These are phyloP conservation scores for Zygnema cylindricum DNA, from an alignment of 139 green algal species.

Conservation along the genomic window DNA sequence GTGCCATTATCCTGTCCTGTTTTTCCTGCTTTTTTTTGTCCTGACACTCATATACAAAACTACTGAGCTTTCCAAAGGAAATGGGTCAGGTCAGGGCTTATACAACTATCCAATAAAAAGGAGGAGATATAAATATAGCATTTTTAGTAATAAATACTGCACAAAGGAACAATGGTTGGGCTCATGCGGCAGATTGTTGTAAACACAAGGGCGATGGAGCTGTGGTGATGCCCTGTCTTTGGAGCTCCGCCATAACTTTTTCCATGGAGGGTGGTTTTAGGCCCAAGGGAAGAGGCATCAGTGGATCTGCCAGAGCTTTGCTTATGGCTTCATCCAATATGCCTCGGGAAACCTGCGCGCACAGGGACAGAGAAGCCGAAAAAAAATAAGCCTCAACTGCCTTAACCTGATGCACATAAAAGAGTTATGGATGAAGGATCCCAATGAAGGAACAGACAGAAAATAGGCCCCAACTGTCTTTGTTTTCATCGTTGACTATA, in stretches of 20 bases:
- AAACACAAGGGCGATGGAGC: neutral
- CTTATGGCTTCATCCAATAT: constrained; percentile 60
- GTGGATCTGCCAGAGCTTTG: constrained; percentile 59
- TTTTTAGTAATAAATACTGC: neutral
- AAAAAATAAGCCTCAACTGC: too few species aligned
- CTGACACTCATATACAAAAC: neutral
- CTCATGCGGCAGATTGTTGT: neutral
- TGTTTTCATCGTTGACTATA: too few species aligned
- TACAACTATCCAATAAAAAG: neutral
- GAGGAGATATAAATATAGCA: too few species aligned
- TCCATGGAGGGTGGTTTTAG: constrained; percentile 62
- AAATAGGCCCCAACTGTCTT: too few species aligned
- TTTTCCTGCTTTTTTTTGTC: neutral
- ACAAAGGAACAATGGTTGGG: neutral
- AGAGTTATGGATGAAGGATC: too few species aligned
- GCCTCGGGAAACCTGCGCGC: neutral
- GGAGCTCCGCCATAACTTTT: constrained; percentile 58
- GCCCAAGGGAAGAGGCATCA: constrained; percentile 54
- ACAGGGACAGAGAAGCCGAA: too few species aligned
- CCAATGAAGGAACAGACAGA: too few species aligned
- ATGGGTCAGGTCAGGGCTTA: neutral
- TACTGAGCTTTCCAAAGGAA: neutral
- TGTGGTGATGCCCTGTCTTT: constrained; percentile 43
- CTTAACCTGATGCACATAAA: too few species aligned
- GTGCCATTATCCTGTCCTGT: neutral